Evolutionary conservation across 768 basidiomycete genomes (phyloP).

Genomic region (Leccinum variicolor): DNA sequence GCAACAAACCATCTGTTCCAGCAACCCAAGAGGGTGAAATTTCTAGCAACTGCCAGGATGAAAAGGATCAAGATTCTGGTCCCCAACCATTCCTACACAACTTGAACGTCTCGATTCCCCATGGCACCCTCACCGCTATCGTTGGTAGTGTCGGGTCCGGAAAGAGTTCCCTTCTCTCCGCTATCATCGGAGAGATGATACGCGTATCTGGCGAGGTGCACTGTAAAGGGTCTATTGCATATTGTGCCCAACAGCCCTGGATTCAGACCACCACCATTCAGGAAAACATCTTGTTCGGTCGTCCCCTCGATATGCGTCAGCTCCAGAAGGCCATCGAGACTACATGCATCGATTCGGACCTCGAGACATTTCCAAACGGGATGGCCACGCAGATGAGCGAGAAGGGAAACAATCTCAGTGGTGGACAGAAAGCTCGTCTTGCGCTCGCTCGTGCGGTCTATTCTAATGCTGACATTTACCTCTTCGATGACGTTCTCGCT

Average conservation of each 20-base stretch:
- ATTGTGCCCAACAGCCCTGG: conserved; percentile 34
- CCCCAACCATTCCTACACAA: conserved; percentile 18
- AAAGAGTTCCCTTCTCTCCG: conserved; percentile 29
- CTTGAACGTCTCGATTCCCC: conserved; percentile 18
- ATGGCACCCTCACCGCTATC: conserved; percentile 25
- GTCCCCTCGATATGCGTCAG: conserved; percentile 23
- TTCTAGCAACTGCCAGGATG: conserved; percentile 6
- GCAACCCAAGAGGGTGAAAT: no score
- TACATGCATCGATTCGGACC: conserved; percentile 28
- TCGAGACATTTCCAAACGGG: conserved; percentile 27
- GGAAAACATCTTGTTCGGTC: conserved; percentile 31
- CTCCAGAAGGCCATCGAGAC: conserved; percentile 27
- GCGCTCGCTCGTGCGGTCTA: conserved; percentile 46
- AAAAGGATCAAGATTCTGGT: conserved; percentile 5
- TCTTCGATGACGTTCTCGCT: conserved; percentile 46
- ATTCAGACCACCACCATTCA: conserved; percentile 30
- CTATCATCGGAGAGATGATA: conserved; percentile 29
- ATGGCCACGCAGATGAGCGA: conserved; percentile 45
- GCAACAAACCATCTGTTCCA: background rate
- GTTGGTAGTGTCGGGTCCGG: conserved; percentile 28
- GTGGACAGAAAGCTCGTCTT: conserved; percentile 50
- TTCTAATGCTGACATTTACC: conserved; percentile 38
- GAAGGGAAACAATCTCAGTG: conserved; percentile 42
- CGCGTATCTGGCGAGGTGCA: conserved; percentile 23
- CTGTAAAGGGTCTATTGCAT: conserved; percentile 27